Evolutionary conservation across 257 asterid species (phyloP).

Genomic region (Gynochthodes officinalis): DNA sequence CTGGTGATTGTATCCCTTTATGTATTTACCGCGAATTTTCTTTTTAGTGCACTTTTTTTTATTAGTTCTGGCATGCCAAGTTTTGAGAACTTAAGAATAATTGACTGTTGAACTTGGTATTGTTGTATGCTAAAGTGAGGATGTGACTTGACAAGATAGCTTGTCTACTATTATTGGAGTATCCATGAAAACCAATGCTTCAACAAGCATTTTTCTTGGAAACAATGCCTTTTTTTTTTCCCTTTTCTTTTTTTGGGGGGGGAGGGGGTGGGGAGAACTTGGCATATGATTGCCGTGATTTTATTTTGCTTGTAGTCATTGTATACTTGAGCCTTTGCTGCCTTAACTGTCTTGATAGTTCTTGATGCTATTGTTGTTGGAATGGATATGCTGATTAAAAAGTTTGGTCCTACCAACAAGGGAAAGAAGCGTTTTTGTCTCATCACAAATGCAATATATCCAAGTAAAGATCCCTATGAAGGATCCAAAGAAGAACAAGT

Average conservation of each 20-base stretch:
- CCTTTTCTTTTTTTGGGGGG: too few species aligned
- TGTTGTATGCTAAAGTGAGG: background rate
- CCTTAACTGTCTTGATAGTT: slow-evolving; percentile 73
- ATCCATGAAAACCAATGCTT: background rate
- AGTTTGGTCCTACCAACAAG: slow-evolving; percentile 67
- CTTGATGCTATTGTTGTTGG: slow-evolving; percentile 95
- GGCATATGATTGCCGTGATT: background rate
- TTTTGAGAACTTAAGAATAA: background rate
- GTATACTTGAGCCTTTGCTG: slow-evolving; percentile 10
- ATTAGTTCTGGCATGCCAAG: background rate
- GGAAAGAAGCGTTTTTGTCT: slow-evolving; percentile 90
- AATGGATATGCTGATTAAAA: slow-evolving; percentile 89
- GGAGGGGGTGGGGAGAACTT: too few species aligned
- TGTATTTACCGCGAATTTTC: background rate
- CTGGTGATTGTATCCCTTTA: slow-evolving; percentile 89
- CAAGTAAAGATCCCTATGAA: slow-evolving; percentile 70
- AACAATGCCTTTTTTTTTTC: too few species aligned
- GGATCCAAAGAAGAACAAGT: slow-evolving; percentile 98
- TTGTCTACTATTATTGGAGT: background rate
- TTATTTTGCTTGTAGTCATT: background rate
- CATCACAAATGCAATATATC: slow-evolving; percentile 68
- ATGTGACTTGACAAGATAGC: background rate
- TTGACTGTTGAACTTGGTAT: background rate
- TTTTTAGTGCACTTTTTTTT: slow-evolving; percentile 12
- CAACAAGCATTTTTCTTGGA: background rate